These are phyloP conservation scores for Malassezia yamatoensis DNA, from an alignment of 1,284 basidiomycete species.

Conservation along the genomic window DNA sequence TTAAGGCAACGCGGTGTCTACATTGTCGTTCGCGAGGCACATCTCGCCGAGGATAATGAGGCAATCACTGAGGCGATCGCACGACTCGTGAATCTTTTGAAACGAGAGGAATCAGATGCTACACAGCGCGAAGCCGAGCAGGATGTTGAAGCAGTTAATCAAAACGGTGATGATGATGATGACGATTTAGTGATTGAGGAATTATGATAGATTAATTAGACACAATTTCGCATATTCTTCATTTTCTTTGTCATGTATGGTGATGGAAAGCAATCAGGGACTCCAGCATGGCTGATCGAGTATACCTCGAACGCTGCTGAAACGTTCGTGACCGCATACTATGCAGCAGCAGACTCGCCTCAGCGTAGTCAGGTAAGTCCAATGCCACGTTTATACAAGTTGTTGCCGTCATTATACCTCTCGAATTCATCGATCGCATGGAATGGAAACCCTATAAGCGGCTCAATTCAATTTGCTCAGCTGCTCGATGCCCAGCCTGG, in stretches of 20 bases:
- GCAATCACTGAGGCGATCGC: constrained; percentile 51
- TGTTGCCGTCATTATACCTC: constrained; percentile 40
- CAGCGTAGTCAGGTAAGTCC: constrained; percentile 24
- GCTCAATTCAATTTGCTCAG: constrained; percentile 27
- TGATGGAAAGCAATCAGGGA: constrained; percentile 1
- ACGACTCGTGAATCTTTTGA: constrained; percentile 43
- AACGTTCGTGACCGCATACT: constrained; percentile 44
- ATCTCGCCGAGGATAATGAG: constrained; percentile 69
- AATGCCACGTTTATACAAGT: constrained; percentile 3
- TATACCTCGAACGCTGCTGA: constrained; percentile 42
- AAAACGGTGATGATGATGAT: constrained; percentile 20
- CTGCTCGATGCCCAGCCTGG: constrained; percentile 41
- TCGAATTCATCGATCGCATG: constrained; percentile 41
- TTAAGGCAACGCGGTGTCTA: constrained; percentile 75
- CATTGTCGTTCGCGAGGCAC: constrained; percentile 69
- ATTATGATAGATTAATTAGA: constrained; percentile 25
- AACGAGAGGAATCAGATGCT: constrained; percentile 39
- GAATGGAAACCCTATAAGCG: constrained; percentile 46
- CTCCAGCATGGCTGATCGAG: constrained; percentile 23
- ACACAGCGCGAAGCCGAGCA: constrained; percentile 27
- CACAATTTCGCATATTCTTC: constrained; percentile 19
- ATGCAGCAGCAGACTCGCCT: constrained; percentile 43
- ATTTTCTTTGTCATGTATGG: not conserved
- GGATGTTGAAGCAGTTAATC: constrained; percentile 24
- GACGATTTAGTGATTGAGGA: constrained; percentile 5